Base-by-base conservation (phyloP, 1,139 yeast species). In the Pichia sp. region DNA sequence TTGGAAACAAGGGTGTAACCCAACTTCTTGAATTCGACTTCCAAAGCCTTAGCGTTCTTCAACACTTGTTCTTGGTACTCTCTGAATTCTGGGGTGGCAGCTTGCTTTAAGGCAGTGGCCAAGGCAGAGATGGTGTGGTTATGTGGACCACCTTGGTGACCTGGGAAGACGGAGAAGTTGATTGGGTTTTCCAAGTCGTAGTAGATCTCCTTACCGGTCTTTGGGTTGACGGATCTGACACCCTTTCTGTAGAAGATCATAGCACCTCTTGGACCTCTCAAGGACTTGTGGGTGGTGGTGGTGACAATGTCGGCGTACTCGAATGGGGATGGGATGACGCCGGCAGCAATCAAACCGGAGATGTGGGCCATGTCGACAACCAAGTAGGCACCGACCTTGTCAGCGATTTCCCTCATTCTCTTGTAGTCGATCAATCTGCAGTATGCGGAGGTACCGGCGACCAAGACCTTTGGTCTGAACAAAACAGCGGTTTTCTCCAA, bases 131-230 rank as follows among this genome's bases (percentile, higher is more conserved):
- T 93, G 65, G 98, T 93, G 78, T 93, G 98, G 79, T 93, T 93
- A 75, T 93, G 98, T 64, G 99, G 99, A 72, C 99, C 99, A 79
- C 99, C 99, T 79, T 93, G 99, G 75, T 93, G 98, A 67, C 97
- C 98, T 66, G 99, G 99, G 92, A 93, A 93, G 61, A 93, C 98
- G 10, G 97, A 90, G 74, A 93, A 93, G 82, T 93, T 93, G 75
- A 93, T 92, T 74, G 89, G 89, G 73, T 85, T 85, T 77, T 93
- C 99, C 72, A 93, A 82, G 71, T 93, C 97, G 74, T 90, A 93
- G 62, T 81, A 73, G 60, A 87, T 77, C 75, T 90, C 95, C 73
- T 87, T 87, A 64, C 98, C 98, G 69, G 92, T 89, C 80, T 92
- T 93, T 66, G 88, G 84, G 77, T 87, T 88, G 64, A 85, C 81